Base-by-base conservation (phyloP, 495 filamentous ascomycete genomes). In the Talaromyces wortmannii region DNA sequence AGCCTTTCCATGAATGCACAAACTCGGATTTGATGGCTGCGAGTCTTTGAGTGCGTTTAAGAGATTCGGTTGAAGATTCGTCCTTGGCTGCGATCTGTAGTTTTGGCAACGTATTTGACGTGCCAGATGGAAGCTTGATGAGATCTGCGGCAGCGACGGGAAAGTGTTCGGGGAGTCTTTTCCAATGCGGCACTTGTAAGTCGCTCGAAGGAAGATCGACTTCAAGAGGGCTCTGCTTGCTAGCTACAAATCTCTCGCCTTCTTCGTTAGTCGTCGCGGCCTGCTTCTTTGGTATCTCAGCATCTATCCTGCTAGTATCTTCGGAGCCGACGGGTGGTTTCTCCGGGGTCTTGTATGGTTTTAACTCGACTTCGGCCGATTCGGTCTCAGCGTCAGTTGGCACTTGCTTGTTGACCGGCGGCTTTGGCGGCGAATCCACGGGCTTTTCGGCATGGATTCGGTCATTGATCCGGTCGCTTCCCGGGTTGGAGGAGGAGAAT, bases 121-220 rank as follows among this genome's bases (percentile, higher is more conserved):
- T 75, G 30, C 83, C 87, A 17, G 83, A 84, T 11, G 94, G 94
- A 16, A 97, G 77, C 45, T 74, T 75, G 61, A 95, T 91, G 50
- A 95, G 64, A 15, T 85, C 81, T 53, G 80, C 80, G 10, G 77
- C 65, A 15, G 84, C 76, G 6, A 96, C 68, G 2, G 91, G 90
- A 69, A 85, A 95, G 62, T 85, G 79, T 61, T 95, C 88, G 6
- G 77, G 75, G 43, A 79, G 74, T 61, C 84, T 87, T 58, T 72
- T 64, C 91, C 91, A 96, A 62, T 89, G 86, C 63, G 15, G 68
- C 62, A 31, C 62, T 58, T 18, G 40, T 53, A 40, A 42, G 42
- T 44, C 13, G 36, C 5, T 60, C 32, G 68, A 67, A n/a, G 71
- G 64, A 31, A 67, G 60, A 40, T 74, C 65, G 10, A 70, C 68